phyloP scores from a whole-genome alignment of 257 asterid species.

The Apocynum venetum region DNA sequence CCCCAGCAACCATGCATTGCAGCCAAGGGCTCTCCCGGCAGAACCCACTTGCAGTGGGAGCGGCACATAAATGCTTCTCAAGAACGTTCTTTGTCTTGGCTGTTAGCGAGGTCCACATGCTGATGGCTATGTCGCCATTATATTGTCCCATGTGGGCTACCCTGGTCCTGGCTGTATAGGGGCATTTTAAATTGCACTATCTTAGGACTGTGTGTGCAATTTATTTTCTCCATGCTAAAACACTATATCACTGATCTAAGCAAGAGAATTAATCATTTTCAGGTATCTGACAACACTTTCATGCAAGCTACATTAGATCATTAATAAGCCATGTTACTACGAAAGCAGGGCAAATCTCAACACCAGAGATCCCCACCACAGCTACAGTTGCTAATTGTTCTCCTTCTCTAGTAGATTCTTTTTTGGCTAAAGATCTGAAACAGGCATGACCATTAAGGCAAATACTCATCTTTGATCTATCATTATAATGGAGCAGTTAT shows the following conservation, averaged over 20 bases:
- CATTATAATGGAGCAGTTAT: neutral
- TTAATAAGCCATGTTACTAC: constrained; percentile 12
- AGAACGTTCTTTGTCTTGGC: constrained; percentile 12
- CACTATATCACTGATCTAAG: neutral
- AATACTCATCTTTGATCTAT: neutral
- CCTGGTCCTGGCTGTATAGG: constrained; percentile 8
- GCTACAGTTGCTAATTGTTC: neutral
- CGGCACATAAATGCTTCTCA: constrained; percentile 12
- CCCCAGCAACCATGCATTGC: constrained; percentile 23
- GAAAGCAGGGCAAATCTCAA: neutral
- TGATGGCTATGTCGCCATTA: constrained; percentile 4
- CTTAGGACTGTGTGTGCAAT: constrained; percentile 3
- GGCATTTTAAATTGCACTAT: neutral
- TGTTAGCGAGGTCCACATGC: constrained; percentile 17
- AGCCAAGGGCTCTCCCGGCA: constrained; percentile 2
- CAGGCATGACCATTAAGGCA: neutral
- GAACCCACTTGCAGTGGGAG: constrained; percentile 15
- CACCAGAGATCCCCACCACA: constrained; percentile 4
- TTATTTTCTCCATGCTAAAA: neutral
- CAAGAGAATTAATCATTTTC: constrained; percentile 4
- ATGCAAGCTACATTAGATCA: constrained; percentile 2
- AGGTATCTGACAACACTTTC: neutral
- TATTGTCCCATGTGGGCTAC: constrained; percentile 22
- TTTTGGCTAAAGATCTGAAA: neutral
- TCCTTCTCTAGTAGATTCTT: neutral